These are phyloP conservation scores for Suillus plorans DNA, from an alignment of 768 basidiomycete genomes.

Conservation along the genomic window DNA sequence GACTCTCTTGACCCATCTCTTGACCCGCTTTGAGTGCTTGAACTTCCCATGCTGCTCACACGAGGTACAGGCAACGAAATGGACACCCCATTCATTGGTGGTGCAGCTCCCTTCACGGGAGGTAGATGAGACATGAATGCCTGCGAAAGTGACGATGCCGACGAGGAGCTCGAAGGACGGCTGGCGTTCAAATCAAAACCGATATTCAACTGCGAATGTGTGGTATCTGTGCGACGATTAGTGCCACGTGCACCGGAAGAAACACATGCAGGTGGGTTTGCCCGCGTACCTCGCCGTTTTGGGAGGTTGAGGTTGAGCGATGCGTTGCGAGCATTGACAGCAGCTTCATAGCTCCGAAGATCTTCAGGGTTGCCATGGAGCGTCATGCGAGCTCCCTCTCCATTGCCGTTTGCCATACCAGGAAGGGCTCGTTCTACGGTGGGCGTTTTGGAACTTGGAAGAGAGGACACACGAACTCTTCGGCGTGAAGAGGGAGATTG, in stretches of 20 bases:
- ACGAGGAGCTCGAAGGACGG: constrained; percentile 38
- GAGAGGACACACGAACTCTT: constrained; percentile 60
- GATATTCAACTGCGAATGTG: constrained; percentile 6
- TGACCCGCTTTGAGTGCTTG: constrained; percentile 22
- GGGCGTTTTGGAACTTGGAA: constrained; percentile 71
- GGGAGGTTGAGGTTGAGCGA: constrained; percentile 59
- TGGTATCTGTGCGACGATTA: background rate
- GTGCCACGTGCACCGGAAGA: constrained; percentile 6
- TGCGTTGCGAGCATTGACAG: constrained; percentile 67
- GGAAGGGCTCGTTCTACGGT: constrained; percentile 31
- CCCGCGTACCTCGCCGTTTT: constrained; percentile 32
- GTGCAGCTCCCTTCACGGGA: constrained; percentile 18
- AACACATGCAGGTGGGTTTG: constrained; percentile 18
- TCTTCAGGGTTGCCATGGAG: constrained; percentile 56
- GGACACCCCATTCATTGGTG: constrained; percentile 26
- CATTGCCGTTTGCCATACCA: constrained; percentile 18
- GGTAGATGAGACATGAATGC: constrained; percentile 31
- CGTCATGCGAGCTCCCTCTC: constrained; percentile 37
- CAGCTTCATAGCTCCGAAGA: constrained; percentile 70
- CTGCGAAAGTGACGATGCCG: constrained; percentile 40
- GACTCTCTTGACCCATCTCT: constrained; percentile 30
- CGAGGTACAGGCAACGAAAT: constrained; percentile 36
- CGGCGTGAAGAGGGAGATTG: constrained; percentile 33
- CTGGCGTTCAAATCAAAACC: constrained; percentile 26
- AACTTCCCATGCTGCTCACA: constrained; percentile 10